Evolutionary conservation across 129 eudicot genomes (phyloP), one percentile per base, ranked within the genome.

Genomic region (Escallonia rubra): DNA sequence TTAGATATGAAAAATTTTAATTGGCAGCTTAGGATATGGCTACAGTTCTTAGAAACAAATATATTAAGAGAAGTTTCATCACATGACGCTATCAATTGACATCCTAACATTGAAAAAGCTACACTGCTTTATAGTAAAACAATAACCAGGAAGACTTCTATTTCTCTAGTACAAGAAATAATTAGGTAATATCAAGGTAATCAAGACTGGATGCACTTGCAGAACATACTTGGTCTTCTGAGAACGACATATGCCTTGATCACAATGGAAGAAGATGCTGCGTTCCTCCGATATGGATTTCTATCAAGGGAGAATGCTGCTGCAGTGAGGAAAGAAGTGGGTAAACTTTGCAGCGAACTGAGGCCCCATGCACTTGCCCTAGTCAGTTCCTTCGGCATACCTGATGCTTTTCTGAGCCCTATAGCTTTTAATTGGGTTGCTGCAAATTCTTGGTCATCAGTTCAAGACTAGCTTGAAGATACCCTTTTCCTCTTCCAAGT

Each of bases 341-440:
- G 74, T n/a, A 79, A 79, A 48, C 89, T 94, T 3, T 94, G 97
- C 85, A 68, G 79, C 59, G 97, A 90, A 71, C 72, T 90, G 42
- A 83, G 99, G 66, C 97, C 97, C 41, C 90, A 89, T 73, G 97
- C 99, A 57, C 95, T 94, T 49, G 68, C 86, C 15, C 74, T 94
- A 75, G 99, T 94, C 63, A 77, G 79, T 51, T 89, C 96, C 46
- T 83, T 94, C 14, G 99, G 99, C 69, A 89, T 94, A 46, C 99
- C 97, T 3, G 97, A 94, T 85, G 94, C 97, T 72, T 90, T 94
- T 74, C 80, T 94, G 79, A 82, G 84, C 58, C 99, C 97, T 3
- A 83, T 94, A 4, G 99, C 97, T 6, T 94, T 89, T 67, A 82
- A 94, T 57, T 94, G 99, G 99, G 75, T 94, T 60, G 94, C 86